phyloP scores from a whole-genome alignment of 2,329 filamentous ascomycete species.

The Sporothrix brunneoviolacea region DNA sequence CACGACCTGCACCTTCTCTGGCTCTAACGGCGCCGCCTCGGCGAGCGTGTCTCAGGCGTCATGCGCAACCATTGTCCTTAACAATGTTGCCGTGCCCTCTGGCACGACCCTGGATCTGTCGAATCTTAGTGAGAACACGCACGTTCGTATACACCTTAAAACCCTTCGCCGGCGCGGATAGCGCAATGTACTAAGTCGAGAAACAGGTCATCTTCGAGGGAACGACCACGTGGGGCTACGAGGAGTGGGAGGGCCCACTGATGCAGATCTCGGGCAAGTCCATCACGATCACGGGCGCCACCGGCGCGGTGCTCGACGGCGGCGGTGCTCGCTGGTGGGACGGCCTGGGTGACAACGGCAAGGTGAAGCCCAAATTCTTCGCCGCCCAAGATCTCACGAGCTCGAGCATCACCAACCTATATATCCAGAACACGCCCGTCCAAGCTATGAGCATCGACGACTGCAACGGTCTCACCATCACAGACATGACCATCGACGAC shows the following conservation, averaged over 20 bases:
- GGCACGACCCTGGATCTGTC: conserved; percentile 54
- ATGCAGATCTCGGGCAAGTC: conserved; percentile 14
- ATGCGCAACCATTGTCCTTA: conserved; percentile 49
- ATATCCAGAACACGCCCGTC: conserved; percentile 36
- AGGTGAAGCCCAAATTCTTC: conserved; percentile 55
- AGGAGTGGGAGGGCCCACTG: conserved; percentile 14
- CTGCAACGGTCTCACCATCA: conserved; percentile 29
- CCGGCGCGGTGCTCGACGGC: conserved; percentile 11
- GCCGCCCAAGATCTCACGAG: conserved; percentile 43
- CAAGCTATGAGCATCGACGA: conserved; percentile 36
- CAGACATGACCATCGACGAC: conserved; percentile 33
- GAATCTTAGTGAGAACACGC: conserved; percentile 41
- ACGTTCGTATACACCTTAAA: too few species aligned
- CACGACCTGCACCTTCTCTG: conserved; percentile 16
- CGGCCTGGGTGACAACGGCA: conserved; percentile 50
- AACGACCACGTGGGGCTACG: conserved; percentile 20
- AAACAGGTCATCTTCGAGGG: conserved; percentile 35
- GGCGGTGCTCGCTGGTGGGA: conserved; percentile 42
- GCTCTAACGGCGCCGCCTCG: conserved; percentile 8
- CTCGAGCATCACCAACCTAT: conserved; percentile 39
- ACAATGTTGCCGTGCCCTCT: conserved; percentile 48
- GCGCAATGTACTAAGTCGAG: too few species aligned
- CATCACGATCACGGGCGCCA: conserved; percentile 23
- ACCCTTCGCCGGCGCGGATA: too few species aligned
- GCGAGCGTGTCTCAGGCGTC: conserved; percentile 22